A percentile compares a stretch with the other conserved stretches of the same genome.
phyloP scores from a whole-genome alignment of 139 green algal species.

The Diplosphaera chodatii region DNA sequence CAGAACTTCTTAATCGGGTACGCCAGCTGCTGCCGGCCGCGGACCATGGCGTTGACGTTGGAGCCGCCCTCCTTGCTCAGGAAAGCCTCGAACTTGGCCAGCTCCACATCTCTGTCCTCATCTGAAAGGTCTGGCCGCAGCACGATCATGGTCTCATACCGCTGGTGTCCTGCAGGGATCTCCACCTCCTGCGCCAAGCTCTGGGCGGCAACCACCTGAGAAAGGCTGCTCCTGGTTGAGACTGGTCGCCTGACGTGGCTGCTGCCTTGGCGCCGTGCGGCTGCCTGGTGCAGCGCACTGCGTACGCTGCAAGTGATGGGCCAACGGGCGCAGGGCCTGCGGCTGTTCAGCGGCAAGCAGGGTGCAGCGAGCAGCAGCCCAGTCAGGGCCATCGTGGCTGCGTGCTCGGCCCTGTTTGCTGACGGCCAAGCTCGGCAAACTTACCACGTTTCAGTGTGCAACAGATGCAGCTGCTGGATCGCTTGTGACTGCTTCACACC shows the following conservation, averaged over 20 bases:
- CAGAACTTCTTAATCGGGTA: conserved; percentile 82
- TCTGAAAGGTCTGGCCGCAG: conserved; percentile 67
- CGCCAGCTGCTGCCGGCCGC: conserved; percentile 55
- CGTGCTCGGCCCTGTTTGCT: no score
- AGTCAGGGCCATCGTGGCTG: neutral
- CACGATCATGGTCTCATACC: conserved; percentile 85
- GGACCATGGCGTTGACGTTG: conserved; percentile 64
- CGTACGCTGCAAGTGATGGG: neutral
- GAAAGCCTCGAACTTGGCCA: conserved; percentile 89
- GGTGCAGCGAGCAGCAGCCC: neutral
- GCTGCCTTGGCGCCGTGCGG: neutral
- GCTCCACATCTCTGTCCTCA: conserved; percentile 73
- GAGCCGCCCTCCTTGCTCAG: conserved; percentile 68
- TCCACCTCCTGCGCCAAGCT: neutral
- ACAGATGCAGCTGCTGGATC: no score
- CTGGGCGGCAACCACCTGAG: neutral
- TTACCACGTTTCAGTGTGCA: no score
- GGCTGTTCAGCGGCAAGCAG: neutral
- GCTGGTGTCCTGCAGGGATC: neutral
- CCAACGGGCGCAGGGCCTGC: neutral
- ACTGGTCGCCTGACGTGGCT: neutral
- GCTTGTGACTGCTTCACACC: no score
- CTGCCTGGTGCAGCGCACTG: neutral
- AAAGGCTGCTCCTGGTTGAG: neutral
- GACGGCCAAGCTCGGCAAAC: no score